Percentiles rank a stretch among this genome's conserved stretches.
Evolutionary conservation across 495 filamentous ascomycete species (phyloP).

Genomic region (Halenospora varia): DNA sequence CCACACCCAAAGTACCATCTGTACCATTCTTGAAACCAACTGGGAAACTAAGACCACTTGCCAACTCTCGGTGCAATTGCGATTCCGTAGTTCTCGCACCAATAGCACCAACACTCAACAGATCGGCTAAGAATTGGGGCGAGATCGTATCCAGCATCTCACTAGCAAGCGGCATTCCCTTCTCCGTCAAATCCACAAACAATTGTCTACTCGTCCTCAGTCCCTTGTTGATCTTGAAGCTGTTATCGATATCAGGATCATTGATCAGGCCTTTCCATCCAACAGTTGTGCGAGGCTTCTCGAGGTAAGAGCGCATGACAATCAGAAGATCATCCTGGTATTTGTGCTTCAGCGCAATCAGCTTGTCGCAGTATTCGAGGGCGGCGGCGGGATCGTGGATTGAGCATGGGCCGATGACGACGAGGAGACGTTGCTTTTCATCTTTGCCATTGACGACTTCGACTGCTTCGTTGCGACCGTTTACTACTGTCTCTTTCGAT

Average conservation of each 20-base stretch:
- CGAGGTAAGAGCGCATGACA: conserved; percentile 96
- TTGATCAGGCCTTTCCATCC: conserved; percentile 99
- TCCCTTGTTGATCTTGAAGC: conserved; percentile 98
- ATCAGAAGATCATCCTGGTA: conserved; percentile 87
- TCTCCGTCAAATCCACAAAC: conserved; percentile 89
- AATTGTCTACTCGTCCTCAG: conserved; percentile 81
- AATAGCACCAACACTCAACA: conserved; percentile 86
- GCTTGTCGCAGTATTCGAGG: conserved; percentile 85
- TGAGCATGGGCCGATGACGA: conserved; percentile 93
- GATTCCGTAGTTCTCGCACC: conserved; percentile 94
- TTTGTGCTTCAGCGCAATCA: conserved; percentile 81
- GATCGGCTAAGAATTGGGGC: conserved; percentile 95
- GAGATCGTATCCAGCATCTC: conserved; percentile 99
- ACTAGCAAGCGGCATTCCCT: conserved; percentile 96
- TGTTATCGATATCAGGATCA: conserved; percentile 97
- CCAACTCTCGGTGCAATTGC: conserved; percentile 92
- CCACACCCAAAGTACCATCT: conserved; percentile 83
- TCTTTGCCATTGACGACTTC: conserved; percentile 78
- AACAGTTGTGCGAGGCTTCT: conserved; percentile 97
- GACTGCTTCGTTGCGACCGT: conserved; percentile 76
- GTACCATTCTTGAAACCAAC: conserved; percentile 99
- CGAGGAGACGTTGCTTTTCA: conserved; percentile 70
- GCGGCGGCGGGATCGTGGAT: conserved; percentile 95
- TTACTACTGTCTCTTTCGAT: conserved; percentile 75
- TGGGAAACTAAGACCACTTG: conserved; percentile 91